These are phyloP conservation scores for Plantago coronopus DNA, from an alignment of 305 asterid genomes.

Conservation along the genomic window DNA sequence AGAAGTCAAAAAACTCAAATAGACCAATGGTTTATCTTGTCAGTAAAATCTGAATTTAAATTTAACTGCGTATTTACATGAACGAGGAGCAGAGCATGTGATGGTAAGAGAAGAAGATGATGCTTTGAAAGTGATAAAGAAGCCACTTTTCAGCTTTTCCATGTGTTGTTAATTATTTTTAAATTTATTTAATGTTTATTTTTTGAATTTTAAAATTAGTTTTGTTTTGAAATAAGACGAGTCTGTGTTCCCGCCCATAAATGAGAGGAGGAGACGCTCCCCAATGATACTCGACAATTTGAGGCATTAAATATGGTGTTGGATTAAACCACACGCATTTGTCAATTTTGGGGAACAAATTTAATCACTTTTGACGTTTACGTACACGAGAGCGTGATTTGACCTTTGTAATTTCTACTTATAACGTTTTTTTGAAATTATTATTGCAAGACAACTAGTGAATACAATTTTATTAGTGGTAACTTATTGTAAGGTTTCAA, in stretches of 20 bases:
- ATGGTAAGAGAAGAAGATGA: slow-evolving; percentile 20
- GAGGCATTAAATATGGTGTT: too few species aligned
- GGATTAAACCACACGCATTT: too few species aligned
- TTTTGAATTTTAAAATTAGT: slow-evolving; percentile 6
- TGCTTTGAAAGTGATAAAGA: slow-evolving; percentile 31
- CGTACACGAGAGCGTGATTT: too few species aligned
- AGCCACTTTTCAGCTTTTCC: slow-evolving; percentile 39
- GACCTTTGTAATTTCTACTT: too few species aligned
- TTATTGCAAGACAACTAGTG: too few species aligned
- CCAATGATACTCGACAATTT: too few species aligned
- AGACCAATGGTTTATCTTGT: slow-evolving; percentile 14
- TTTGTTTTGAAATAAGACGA: slow-evolving; percentile 29
- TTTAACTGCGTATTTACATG: slow-evolving; percentile 8
- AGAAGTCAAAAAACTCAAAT: slow-evolving; percentile 16
- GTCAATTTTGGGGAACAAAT: too few species aligned
- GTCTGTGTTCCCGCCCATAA: slow-evolving; percentile 42
- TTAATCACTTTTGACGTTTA: too few species aligned
- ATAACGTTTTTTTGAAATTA: too few species aligned
- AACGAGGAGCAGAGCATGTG: slow-evolving; percentile 43
- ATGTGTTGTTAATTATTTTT: slow-evolving; percentile 13
- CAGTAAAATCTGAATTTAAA: not conserved
- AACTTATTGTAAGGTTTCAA: too few species aligned
- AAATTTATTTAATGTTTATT: not conserved
- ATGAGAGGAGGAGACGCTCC: not conserved
- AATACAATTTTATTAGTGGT: too few species aligned